Percentiles rank a stretch among this genome's conserved stretches.
Evolutionary conservation across 495 filamentous ascomycete genomes (phyloP).

Genomic region (Trichoderma parareesei): DNA sequence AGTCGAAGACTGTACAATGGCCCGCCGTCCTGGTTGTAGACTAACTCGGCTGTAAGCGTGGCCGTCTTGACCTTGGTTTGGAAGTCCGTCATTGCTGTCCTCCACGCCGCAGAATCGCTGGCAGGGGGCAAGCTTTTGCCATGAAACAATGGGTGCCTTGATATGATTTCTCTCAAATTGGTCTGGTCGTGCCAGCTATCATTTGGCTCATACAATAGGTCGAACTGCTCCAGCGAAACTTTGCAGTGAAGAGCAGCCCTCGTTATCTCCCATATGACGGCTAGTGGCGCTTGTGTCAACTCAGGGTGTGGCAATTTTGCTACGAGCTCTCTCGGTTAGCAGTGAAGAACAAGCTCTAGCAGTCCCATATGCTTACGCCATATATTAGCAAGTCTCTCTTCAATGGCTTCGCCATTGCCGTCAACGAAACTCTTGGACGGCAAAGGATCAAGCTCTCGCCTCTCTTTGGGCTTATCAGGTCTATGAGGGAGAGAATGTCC

Average conservation of each 20-base stretch:
- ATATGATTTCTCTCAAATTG: conserved; percentile 29
- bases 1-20: conserved; percentile 26
- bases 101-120: conserved; percentile 28
- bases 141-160: conserved; percentile 22
- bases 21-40: conserved; percentile 19
- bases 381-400: conserved; percentile 19
- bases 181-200: conserved; percentile 23
- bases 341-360: not conserved
- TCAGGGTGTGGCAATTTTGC: conserved; percentile 27
- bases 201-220: conserved; percentile 27
- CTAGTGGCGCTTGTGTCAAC: conserved; percentile 31
- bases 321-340: conserved; percentile 11
- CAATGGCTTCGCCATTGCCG: not conserved
- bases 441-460: not conserved
- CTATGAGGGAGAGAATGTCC: not conserved
- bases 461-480: not conserved
- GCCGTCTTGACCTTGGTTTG: conserved; percentile 24
- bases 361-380: conserved; percentile 22
- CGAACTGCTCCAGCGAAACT: conserved; percentile 24
- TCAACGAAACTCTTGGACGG: not conserved
- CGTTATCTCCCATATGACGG: conserved; percentile 38
- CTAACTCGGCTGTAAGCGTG: conserved; percentile 24
- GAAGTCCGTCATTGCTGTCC: conserved; percentile 27
- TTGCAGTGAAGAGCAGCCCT: conserved; percentile 35
- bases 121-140: conserved; percentile 35